These are phyloP conservation scores for Coemansia sp. DNA, from an alignment of 192 early-diverging fungal species.

Conservation along the genomic window DNA sequence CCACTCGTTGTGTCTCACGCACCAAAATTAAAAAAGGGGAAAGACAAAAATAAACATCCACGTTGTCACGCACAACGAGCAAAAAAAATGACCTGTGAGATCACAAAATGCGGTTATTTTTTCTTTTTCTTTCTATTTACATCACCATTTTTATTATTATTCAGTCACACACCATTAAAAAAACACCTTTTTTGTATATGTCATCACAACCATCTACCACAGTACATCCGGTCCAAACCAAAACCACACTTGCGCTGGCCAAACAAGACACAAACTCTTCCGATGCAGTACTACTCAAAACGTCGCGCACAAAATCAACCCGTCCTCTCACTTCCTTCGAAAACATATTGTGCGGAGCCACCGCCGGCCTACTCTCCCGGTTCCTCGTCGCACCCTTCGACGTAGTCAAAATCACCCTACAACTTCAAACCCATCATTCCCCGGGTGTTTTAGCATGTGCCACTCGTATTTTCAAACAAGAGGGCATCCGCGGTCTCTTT, in stretches of 20 bases:
- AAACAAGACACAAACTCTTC: neutral
- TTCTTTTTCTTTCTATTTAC: neutral
- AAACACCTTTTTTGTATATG: neutral
- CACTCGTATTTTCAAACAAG: slow-evolving; percentile 68
- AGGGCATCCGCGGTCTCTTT: slow-evolving; percentile 84
- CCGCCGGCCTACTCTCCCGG: slow-evolving; percentile 56
- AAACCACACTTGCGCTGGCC: neutral
- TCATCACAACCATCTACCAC: neutral
- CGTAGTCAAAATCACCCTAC: slow-evolving; percentile 89
- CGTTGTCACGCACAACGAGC: neutral
- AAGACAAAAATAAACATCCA: too few species aligned
- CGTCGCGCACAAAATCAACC: slow-evolving; percentile 16
- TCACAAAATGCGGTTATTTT: neutral
- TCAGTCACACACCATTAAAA: too few species aligned
- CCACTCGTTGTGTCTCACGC: neutral
- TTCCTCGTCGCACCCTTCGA: slow-evolving; percentile 90
- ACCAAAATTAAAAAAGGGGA: neutral
- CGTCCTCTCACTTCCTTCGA: slow-evolving; percentile 36
- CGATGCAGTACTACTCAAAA: slow-evolving; percentile 27
- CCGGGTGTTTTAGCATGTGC: slow-evolving; percentile 66
- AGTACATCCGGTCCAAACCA: neutral
- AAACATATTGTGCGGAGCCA: slow-evolving; percentile 46
- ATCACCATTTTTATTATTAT: neutral
- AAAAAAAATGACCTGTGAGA: neutral
- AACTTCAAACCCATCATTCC: slow-evolving; percentile 35